phyloP scores from a whole-genome alignment of 163 green algal species.

The Coccomyxa subellipsoidea region DNA sequence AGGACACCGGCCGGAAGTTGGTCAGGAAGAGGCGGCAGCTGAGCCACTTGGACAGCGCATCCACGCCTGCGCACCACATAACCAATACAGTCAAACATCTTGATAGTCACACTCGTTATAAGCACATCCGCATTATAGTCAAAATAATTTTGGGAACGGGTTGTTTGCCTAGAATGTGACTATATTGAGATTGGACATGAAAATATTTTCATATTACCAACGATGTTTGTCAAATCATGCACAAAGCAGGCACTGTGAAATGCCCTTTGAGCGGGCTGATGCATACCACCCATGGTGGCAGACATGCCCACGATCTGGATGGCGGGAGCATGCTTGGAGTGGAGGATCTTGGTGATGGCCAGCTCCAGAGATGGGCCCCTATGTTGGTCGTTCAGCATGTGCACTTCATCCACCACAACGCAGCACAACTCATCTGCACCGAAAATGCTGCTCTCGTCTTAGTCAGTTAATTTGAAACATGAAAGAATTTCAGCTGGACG shows the following conservation, averaged over 20 bases:
- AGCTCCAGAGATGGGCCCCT: slow-evolving; percentile 79
- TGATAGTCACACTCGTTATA: too few relatives aligned
- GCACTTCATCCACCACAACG: slow-evolving; percentile 82
- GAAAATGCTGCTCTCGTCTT: neutral
- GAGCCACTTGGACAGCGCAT: slow-evolving; percentile 74
- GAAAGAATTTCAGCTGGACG: too few relatives aligned
- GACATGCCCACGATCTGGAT: slow-evolving; percentile 88
- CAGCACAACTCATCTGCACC: slow-evolving; percentile 44
- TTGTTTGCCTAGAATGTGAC: too few relatives aligned
- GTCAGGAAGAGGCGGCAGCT: slow-evolving; percentile 71
- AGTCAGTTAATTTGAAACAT: neutral
- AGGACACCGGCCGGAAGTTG: slow-evolving; percentile 67
- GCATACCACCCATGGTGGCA: slow-evolving; percentile 69
- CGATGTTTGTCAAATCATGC: too few relatives aligned
- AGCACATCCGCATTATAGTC: too few relatives aligned
- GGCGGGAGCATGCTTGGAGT: slow-evolving; percentile 11
- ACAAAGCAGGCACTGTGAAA: too few relatives aligned
- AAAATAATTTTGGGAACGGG: too few relatives aligned
- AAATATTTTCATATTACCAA: too few relatives aligned
- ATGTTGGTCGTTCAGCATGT: slow-evolving; percentile 75
- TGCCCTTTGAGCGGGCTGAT: too few relatives aligned
- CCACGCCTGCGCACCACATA: slow-evolving; percentile 52
- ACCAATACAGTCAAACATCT: too few relatives aligned
- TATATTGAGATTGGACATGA: too few relatives aligned
- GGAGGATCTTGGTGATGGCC: slow-evolving; percentile 78